Base-by-base conservation (phyloP, 2,329 filamentous ascomycete species). In the Microdochium trichocladiopsis region DNA sequence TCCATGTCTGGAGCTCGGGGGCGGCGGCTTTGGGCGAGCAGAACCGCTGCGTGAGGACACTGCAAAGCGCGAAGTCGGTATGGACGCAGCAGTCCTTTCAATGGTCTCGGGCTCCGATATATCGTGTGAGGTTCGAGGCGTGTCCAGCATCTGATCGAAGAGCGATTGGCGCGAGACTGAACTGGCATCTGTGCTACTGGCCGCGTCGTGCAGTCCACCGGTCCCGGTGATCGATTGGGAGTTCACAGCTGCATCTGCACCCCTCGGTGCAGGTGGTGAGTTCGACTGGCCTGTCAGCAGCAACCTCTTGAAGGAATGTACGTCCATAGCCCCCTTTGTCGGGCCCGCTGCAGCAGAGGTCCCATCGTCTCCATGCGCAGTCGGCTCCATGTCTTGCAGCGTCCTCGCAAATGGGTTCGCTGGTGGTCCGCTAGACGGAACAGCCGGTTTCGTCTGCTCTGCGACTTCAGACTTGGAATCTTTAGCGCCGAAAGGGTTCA, bases 291-390 rank as follows among this genome's bases (percentile, higher is more conserved):
- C 89, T 0, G 88, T 94, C 71, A 94, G 75, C 48, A 94, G 76
- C 55, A 94, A 70, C 54, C 85, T 79, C 62, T 84, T 85, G 70
- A 94, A 94, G 8, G 88, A 84, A 63, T 90, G 83, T 1, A 93
- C 89, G 63, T 94, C 87, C 56, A 93, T 69, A 0, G 82, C 76
- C 18, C 66, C 70, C 58, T 71, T 75, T 9, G 56, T 50, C 37
- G 61, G 62, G 56, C 63, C 52, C 55, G 63, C 12, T 55, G 68
- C 60, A 58, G 67, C 51, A 58, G 66, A 60, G 22, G 70, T 62
- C 18, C 65, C 59, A 37, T 64, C 61, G 36, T 70, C 55, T 12
- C 49, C 63, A 31, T 60, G 65, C 22, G 59, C 58, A 3, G 63
- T 59, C 24, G 65, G 66, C 53, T 81, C 78, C 50, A 79, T 59